Evolutionary conservation across 768 basidiomycete genomes (phyloP), one percentile per base, ranked within the genome.

Genomic region (Lactarius hengduanensis): DNA sequence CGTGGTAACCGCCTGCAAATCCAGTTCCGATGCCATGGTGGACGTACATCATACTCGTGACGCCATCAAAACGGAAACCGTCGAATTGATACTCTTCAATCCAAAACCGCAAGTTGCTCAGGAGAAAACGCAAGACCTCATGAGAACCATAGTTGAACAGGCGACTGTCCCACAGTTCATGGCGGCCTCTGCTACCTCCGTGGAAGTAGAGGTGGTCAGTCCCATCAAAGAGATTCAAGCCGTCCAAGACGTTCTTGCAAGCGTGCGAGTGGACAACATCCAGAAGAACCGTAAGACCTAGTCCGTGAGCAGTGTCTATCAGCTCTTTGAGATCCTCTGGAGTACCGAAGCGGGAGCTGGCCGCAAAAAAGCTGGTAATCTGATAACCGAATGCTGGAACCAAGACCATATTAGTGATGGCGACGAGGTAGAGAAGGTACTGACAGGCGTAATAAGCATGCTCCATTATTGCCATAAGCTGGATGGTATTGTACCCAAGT

Each of bases 251-350:
- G 73, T 99, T 99, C 79, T 98, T 99, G 82, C 90, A 95, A 3
- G 97, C 96, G 78, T 99, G 97, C 20, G 94, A 97, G 78, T 99
- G 97, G 0, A 99, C 96, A 61, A 99, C 86, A 73, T 99, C 97
- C 57, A 99, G 87, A 57, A 99, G 87, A 47, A 99, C 93, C 2
- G 91, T 90, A 65, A 99, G 78, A 8, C 95, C 96, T 84, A 98
- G 83, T 38, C 87, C 88, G 73, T 99, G 97, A 0, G 97, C 97
- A 26, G 90, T 92, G 76, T 99, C 97, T 68, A 99, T 84, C 41
- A 99, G 86, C 72, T 96, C 92, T 77, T 92, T 96, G 69, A 99
- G 85, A 38, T 98, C 94, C 74, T 99, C 97, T 2, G 96, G 97
- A 3, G 86, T 89, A 26, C 96, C 96, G 74, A 90, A 98, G n/a